Evolutionary conservation across 306 rosid genomes (phyloP).

Genomic region (Cucurbita ficifolia): DNA sequence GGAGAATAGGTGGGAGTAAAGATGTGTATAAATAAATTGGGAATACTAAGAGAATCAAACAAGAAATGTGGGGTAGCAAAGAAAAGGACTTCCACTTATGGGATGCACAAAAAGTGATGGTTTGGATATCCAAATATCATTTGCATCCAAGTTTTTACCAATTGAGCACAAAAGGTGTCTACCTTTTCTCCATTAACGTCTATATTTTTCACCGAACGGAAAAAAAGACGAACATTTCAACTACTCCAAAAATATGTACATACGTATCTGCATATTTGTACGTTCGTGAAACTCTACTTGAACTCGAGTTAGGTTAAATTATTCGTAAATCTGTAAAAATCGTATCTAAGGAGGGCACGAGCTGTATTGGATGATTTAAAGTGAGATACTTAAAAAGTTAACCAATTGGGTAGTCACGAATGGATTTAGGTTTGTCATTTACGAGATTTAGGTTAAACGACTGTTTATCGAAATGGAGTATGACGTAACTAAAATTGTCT

Average conservation of each 20-base stretch:
- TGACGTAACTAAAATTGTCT: too few species aligned
- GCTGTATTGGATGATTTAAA: background rate
- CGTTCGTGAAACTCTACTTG: background rate
- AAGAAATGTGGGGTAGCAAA: background rate
- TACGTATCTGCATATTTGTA: too few species aligned
- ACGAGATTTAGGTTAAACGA: too few species aligned
- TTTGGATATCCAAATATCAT: slow-evolving; percentile 12
- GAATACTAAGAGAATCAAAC: background rate
- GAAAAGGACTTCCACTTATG: background rate
- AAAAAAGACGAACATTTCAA: background rate
- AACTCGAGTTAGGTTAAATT: background rate
- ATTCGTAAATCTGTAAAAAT: background rate
- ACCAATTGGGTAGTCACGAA: background rate
- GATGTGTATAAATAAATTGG: background rate
- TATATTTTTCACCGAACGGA: background rate
- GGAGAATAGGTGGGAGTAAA: background rate
- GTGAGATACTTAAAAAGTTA: too few species aligned
- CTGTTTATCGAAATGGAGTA: too few species aligned
- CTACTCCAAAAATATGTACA: background rate
- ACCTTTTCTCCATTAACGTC: background rate
- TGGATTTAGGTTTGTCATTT: too few species aligned
- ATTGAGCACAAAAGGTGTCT: background rate
- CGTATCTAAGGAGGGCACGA: too few species aligned
- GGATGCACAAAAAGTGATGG: slow-evolving; percentile 6
- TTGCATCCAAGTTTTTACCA: slow-evolving; percentile 4